A percentile compares a stretch with the other conserved stretches of the same genome.
Conservation (phyloP, 306 rosid species). For the Begonia masoniana region DNA sequence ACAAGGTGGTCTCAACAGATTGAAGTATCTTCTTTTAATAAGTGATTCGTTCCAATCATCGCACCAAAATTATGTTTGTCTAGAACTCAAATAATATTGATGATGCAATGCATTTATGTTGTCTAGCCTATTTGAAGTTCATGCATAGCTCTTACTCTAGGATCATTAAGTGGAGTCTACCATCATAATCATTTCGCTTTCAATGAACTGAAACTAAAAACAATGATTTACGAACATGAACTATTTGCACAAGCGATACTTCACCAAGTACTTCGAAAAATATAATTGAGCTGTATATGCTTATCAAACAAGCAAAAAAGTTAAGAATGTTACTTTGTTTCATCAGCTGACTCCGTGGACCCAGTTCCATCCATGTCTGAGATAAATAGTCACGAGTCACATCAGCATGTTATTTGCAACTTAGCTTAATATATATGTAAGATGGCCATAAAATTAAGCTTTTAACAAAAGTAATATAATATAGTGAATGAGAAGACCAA, state of each 20-base stretch:
- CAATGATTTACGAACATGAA: not conserved
- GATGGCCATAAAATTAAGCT: not conserved
- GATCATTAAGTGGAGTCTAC: too few species aligned
- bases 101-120: not conserved
- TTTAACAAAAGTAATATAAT: too few species aligned
- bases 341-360: conserved; percentile 56
- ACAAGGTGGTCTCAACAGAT: not conserved
- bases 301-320: not conserved
- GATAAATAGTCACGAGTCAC: conserved; percentile 12
- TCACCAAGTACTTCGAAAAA: not conserved
- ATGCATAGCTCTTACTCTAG: not conserved
- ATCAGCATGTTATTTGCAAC: not conserved
- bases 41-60: not conserved
- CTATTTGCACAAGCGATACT: not conserved
- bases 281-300: not conserved
- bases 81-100: not conserved
- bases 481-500: not conserved
- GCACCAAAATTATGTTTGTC: not conserved
- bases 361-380: conserved; percentile 51
- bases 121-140: not conserved
- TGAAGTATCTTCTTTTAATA: too few species aligned
- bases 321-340: conserved; percentile 56
- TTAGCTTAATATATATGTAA: not conserved
- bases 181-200: too few species aligned
- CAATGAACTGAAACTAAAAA: too few species aligned